Evolutionary conservation across 2,329 filamentous ascomycete genomes (phyloP).

Genomic region (Annulohypoxylon truncatum): DNA sequence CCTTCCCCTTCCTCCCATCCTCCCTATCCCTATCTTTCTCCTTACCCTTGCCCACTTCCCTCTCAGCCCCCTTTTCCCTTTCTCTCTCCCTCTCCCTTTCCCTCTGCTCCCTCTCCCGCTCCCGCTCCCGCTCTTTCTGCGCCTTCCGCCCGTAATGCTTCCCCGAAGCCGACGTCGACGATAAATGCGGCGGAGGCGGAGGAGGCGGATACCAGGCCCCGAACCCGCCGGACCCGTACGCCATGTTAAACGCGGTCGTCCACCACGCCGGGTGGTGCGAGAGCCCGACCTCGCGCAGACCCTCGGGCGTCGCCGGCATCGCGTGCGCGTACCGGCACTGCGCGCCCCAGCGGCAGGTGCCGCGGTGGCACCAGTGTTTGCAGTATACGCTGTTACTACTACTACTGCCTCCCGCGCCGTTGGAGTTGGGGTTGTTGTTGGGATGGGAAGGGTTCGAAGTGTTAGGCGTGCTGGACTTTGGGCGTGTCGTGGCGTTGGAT

Average conservation of each 20-base stretch:
- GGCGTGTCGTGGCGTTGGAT: not conserved
- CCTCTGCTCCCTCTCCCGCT: not conserved
- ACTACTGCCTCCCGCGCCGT: not conserved
- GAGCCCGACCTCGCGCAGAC: slow-evolving; percentile 58
- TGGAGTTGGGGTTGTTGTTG: slow-evolving; percentile 1
- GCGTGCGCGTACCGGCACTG: slow-evolving; percentile 59
- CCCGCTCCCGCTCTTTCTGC: not conserved
- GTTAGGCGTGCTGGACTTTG: not conserved
- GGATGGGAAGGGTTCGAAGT: not conserved
- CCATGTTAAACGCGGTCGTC: slow-evolving; percentile 32
- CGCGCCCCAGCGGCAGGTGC: slow-evolving; percentile 59
- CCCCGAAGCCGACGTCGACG: not conserved
- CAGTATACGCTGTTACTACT: slow-evolving; percentile 49
- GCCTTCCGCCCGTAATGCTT: not conserved
- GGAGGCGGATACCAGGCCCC: not conserved
- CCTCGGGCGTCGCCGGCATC: slow-evolving; percentile 59
- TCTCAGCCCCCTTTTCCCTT: no score
- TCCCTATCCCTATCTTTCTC: not conserved
- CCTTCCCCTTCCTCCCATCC: not conserved
- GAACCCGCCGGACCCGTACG: slow-evolving; percentile 11
- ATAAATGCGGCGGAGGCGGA: not conserved
- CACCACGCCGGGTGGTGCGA: slow-evolving; percentile 59
- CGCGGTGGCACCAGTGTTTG: slow-evolving; percentile 62
- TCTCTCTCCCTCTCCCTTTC: slow-evolving; percentile 4
- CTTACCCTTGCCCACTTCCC: not conserved